phyloP scores from a whole-genome alignment of 2,329 filamentous ascomycete species.

The Ophiocordyceps polyrhachis-furcata region DNA sequence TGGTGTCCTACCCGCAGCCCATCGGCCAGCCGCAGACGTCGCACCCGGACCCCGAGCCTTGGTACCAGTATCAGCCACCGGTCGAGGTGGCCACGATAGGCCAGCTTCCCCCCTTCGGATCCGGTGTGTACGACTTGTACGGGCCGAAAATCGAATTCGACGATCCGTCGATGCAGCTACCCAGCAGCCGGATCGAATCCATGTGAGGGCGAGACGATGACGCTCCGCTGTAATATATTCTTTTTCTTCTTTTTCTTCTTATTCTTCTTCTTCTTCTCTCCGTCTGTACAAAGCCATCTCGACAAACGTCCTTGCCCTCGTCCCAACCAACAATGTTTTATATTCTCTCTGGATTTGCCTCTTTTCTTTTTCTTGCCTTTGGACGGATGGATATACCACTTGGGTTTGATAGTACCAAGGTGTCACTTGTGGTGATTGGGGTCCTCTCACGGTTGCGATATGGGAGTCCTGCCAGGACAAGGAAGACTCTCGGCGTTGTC shows the following conservation, averaged over 20 bases:
- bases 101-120: constrained; percentile 28
- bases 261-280: background rate
- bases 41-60: constrained; percentile 24
- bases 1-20: constrained; percentile 25
- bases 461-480: background rate
- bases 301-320: background rate
- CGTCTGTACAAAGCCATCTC: background rate
- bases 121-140: constrained; percentile 34
- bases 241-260: background rate
- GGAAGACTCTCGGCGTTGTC: background rate
- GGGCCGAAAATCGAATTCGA: constrained; percentile 37
- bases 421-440: background rate
- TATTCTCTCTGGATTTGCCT: background rate
- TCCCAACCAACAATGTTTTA: background rate
- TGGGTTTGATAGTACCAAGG: constrained; percentile 12
- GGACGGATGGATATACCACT: constrained; percentile 12
- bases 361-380: background rate
- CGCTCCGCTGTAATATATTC: background rate
- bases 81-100: constrained; percentile 38
- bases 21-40: constrained; percentile 11
- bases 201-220: constrained; percentile 19
- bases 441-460: background rate
- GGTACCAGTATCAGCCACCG: constrained; percentile 39
- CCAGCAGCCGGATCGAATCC: constrained; percentile 36
- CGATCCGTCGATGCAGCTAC: constrained; percentile 38